Conservation (phyloP, 2,329 filamentous ascomycete species). For the Fusarium sp. region DNA sequence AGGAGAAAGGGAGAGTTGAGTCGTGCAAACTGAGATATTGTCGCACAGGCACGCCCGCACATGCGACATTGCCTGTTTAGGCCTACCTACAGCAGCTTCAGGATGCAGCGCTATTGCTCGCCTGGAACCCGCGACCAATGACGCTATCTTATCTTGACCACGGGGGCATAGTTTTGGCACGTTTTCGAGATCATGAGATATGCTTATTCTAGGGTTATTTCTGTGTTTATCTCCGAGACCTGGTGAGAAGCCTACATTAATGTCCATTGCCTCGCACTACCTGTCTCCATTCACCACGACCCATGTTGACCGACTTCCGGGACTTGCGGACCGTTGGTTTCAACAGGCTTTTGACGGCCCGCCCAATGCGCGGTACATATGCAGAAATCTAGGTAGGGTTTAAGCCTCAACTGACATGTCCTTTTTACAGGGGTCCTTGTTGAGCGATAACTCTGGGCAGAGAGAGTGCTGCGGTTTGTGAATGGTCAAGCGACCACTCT, state of each 20-base stretch:
- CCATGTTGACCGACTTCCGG: constrained; percentile 15
- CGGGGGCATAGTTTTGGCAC: constrained; percentile 29
- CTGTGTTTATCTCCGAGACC: background rate
- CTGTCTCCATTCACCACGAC: background rate
- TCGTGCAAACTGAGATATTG: constrained; percentile 17
- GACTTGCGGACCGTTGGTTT: constrained; percentile 26
- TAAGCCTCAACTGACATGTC: background rate
- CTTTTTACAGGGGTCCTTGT: background rate
- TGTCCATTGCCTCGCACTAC: background rate
- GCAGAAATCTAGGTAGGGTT: background rate
- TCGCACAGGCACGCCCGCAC: constrained; percentile 6
- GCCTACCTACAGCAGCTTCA: constrained; percentile 18
- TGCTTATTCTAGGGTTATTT: constrained; percentile 16
- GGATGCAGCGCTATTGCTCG: constrained; percentile 20
- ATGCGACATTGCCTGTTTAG: constrained; percentile 22
- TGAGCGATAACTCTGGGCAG: background rate
- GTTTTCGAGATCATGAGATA: constrained; percentile 27
- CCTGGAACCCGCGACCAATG: constrained; percentile 22
- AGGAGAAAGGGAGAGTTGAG: background rate
- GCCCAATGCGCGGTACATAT: background rate
- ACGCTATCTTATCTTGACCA: constrained; percentile 19
- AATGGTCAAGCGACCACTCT: constrained; percentile 10
- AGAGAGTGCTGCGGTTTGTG: constrained; percentile 2
- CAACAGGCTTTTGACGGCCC: constrained; percentile 30
- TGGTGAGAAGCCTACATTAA: constrained; percentile 1